phyloP scores from a whole-genome alignment of 1,139 yeast genomes.

The Hansenula lynferdii region DNA sequence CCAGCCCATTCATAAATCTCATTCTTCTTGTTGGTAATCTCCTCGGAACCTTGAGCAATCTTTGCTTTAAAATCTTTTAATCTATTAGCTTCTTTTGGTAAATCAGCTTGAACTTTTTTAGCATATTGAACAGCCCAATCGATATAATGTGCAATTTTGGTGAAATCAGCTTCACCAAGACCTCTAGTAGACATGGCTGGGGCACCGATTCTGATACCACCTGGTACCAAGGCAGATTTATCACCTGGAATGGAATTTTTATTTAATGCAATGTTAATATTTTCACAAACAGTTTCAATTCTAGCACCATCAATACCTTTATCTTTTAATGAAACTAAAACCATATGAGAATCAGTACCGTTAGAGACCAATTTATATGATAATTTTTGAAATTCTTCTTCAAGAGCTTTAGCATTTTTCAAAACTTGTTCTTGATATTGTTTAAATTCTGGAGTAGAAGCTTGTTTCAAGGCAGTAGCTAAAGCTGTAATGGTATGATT shows the following conservation, averaged over 20 bases:
- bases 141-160: slow-evolving; percentile 75
- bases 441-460: slow-evolving; percentile 86
- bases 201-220: slow-evolving; percentile 97
- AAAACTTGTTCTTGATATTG: slow-evolving; percentile 86
- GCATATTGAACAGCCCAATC: slow-evolving; percentile 82
- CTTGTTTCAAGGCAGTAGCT: slow-evolving; percentile 95
- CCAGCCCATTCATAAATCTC: slow-evolving; percentile 93
- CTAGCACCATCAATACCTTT: slow-evolving; percentile 97
- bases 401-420: slow-evolving; percentile 84
- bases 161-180: slow-evolving; percentile 81
- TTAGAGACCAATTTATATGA: slow-evolving; percentile 85
- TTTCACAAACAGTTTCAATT: slow-evolving; percentile 91
- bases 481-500: slow-evolving; percentile 97
- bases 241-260: slow-evolving; percentile 98
- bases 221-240: slow-evolving; percentile 95
- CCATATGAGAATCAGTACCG: slow-evolving; percentile 98
- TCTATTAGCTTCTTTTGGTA: slow-evolving; percentile 86
- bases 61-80: slow-evolving; percentile 89
- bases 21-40: slow-evolving; percentile 59
- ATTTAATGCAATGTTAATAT: slow-evolving; percentile 92
- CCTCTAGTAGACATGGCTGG: slow-evolving; percentile 99
- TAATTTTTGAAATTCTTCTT: slow-evolving; percentile 58
- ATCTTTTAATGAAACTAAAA: slow-evolving; percentile 82
- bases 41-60: slow-evolving; percentile 65
- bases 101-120: slow-evolving; percentile 61